Evolutionary conservation across 2,329 filamentous ascomycete genomes (phyloP).

Genomic region (Grosmannia serpens): DNA sequence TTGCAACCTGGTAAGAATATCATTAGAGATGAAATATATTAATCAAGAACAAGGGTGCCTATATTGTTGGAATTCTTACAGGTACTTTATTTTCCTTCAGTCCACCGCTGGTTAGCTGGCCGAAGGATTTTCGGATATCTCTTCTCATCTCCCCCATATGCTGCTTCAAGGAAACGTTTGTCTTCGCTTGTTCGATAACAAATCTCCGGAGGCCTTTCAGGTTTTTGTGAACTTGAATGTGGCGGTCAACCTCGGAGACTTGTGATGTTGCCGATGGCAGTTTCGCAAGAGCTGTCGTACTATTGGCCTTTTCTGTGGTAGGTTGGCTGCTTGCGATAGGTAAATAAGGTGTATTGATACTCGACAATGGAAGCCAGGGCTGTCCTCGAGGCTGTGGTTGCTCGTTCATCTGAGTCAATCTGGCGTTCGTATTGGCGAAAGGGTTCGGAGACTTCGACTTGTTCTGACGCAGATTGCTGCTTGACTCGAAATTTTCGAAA

Average conservation of each 20-base stretch:
- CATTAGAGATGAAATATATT: not conserved
- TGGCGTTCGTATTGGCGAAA: not conserved
- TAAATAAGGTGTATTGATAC: not conserved
- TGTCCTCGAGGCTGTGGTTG: not conserved
- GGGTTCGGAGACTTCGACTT: not conserved
- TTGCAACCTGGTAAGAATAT: conserved; percentile 22
- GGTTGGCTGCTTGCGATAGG: not conserved
- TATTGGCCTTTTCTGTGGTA: not conserved
- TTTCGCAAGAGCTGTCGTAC: not conserved
- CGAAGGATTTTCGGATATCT: conserved; percentile 58
- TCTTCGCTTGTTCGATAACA: conserved; percentile 41
- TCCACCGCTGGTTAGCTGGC: conserved; percentile 54
- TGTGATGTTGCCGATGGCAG: not conserved
- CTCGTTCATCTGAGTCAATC: not conserved
- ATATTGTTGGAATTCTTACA: conserved; percentile 24
- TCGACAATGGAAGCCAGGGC: not conserved
- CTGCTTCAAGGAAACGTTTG: conserved; percentile 47
- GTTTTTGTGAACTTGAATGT: conserved; percentile 50
- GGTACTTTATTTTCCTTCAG: conserved; percentile 27
- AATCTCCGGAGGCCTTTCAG: conserved; percentile 45
- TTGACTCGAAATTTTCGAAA: not conserved
- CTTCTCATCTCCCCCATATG: conserved; percentile 61
- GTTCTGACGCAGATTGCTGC: not conserved
- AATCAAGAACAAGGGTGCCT: not conserved
- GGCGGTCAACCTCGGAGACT: conserved; percentile 24